phyloP scores from a whole-genome alignment of 1,284 basidiomycete genomes.

The Apiotrichum sp. region DNA sequence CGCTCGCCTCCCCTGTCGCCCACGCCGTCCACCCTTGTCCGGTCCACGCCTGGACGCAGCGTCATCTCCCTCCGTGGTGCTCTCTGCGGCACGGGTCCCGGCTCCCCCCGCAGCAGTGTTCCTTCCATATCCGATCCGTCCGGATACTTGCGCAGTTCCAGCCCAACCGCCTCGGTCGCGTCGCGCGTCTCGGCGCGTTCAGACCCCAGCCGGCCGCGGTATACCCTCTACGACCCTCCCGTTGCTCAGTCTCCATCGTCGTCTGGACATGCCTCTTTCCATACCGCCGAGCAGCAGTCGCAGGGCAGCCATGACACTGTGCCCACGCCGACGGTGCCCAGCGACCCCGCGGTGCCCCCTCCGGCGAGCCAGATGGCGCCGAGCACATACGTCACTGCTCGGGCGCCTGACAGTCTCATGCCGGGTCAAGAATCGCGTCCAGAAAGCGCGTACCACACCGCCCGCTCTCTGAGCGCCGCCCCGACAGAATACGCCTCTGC shows the following conservation, averaged over 20 bases:
- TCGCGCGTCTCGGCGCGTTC: background rate
- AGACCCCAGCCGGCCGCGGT: constrained; percentile 1
- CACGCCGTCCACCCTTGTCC: background rate
- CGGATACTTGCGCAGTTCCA: background rate
- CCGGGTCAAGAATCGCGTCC: too few species aligned
- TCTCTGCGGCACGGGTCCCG: background rate
- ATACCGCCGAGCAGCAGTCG: background rate
- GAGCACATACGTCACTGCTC: background rate
- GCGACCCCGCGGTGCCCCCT: too few species aligned
- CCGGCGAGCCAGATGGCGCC: too few species aligned
- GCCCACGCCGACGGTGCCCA: too few species aligned
- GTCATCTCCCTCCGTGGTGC: background rate
- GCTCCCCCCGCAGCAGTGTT: background rate
- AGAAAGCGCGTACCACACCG: too few species aligned
- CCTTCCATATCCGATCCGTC: constrained; percentile 3
- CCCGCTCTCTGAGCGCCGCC: too few species aligned
- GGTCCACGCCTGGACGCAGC: background rate
- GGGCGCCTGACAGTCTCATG: background rate
- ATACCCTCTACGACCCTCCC: constrained; percentile 10
- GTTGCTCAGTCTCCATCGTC: background rate
- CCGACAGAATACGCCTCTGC: too few species aligned
- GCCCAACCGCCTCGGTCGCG: background rate
- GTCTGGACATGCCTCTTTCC: background rate
- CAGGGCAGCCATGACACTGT: too few species aligned
- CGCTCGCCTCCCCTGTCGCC: background rate